Conservation (phyloP, 306 rosid genomes). For the Chamaecrista fasciculata region DNA sequence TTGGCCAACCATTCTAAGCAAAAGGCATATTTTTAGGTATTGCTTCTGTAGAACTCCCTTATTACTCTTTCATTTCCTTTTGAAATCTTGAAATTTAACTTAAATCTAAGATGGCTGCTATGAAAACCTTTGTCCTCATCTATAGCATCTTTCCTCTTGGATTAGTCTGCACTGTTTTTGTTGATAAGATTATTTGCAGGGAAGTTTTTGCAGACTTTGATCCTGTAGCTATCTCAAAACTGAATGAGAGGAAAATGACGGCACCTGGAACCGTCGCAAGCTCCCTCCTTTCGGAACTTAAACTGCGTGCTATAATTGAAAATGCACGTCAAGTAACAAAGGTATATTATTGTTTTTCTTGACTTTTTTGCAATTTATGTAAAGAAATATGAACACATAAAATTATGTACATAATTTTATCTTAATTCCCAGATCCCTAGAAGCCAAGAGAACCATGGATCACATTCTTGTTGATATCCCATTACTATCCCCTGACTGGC, state of each 20-base stretch:
- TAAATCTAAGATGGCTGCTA: constrained; percentile 3
- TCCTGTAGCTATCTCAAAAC: constrained; percentile 57
- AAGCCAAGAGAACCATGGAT: constrained; percentile 6
- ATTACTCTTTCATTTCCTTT: not conserved
- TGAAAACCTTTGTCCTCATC: constrained; percentile 1
- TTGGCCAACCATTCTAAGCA: constrained; percentile 82
- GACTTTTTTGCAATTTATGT: constrained; percentile 10
- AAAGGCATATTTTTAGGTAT: constrained; percentile 77
- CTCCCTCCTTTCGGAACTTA: constrained; percentile 66
- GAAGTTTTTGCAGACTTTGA: constrained; percentile 74
- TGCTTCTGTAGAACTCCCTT: constrained; percentile 7
- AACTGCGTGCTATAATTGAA: constrained; percentile 65
- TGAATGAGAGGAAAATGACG: constrained; percentile 64
- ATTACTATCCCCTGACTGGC: no score
- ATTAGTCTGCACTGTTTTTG: constrained; percentile 10
- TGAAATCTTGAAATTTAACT: not conserved
- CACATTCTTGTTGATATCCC: not conserved
- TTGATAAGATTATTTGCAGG: constrained; percentile 56
- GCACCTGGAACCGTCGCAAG: constrained; percentile 58
- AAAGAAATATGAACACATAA: constrained; percentile 12
- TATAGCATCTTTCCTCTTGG: not conserved
- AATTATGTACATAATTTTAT: constrained; percentile 15
- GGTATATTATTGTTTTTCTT: constrained; percentile 48
- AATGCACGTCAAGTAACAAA: constrained; percentile 64
- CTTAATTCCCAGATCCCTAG: constrained; percentile 4